A percentile compares a stretch with the other conserved stretches of the same genome.
phyloP scores from a whole-genome alignment of 306 rosid species.

The Dryas drummondii region DNA sequence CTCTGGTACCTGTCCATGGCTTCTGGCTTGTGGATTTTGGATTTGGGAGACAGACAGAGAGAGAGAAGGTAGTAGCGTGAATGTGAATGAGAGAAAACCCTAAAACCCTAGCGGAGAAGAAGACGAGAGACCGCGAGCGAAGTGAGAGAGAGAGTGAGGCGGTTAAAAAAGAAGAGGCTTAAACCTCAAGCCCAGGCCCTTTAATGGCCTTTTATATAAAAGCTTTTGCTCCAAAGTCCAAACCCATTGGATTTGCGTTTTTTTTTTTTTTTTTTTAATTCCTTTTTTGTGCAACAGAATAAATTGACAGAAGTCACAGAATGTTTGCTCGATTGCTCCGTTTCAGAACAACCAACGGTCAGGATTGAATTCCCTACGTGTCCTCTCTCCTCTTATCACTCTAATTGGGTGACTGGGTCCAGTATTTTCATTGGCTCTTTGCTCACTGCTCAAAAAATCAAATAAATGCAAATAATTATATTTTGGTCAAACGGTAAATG shows the following conservation, averaged over 20 bases:
- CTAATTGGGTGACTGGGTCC: not conserved
- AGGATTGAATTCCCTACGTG: not conserved
- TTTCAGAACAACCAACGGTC: not conserved
- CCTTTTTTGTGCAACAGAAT: too few species aligned
- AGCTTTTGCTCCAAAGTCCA: too few species aligned
- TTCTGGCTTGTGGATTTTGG: conserved; percentile 6
- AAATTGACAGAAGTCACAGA: not conserved
- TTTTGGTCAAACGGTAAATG: too few species aligned
- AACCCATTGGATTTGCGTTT: too few species aligned
- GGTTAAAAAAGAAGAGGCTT: not conserved
- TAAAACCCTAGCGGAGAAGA: conserved; percentile 55
- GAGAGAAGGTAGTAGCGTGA: too few species aligned
- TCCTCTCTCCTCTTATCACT: not conserved
- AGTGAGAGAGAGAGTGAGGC: not conserved
- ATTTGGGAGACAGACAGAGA: not conserved
- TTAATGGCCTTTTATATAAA: too few species aligned
- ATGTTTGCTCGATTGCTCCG: too few species aligned
- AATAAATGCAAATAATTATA: too few species aligned
- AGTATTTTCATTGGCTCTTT: too few species aligned
- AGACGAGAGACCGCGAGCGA: not conserved
- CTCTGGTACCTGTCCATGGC: conserved; percentile 93
- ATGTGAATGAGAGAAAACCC: conserved; percentile 34
- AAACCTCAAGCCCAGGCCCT: not conserved
- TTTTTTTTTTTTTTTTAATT: too few species aligned
- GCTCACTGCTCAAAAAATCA: too few species aligned